Evolutionary conservation across 176 grass and related monocot genomes (phyloP).

Genomic region (Rhynchospora breviuscula): DNA sequence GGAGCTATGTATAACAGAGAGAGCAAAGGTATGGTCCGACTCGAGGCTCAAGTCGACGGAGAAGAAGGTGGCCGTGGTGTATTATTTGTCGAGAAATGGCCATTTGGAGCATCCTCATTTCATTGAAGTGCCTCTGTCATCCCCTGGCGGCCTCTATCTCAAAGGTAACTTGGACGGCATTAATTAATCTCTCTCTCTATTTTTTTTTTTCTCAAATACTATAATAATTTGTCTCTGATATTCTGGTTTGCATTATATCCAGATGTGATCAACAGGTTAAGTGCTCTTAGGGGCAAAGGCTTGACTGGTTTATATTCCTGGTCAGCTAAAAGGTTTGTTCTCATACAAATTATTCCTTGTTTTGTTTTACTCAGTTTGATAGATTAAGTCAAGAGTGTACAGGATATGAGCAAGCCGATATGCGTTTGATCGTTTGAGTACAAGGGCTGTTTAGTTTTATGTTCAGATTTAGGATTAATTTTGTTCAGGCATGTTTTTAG

Average conservation of each 20-base stretch:
- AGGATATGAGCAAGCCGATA: not conserved
- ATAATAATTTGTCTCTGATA: not conserved
- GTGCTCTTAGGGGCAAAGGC: constrained; percentile 65
- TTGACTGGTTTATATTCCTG: constrained; percentile 75
- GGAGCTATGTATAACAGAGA: constrained; percentile 40
- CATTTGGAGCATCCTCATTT: constrained; percentile 93
- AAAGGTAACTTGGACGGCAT: constrained; percentile 33
- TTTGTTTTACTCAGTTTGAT: not conserved
- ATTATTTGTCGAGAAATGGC: constrained; percentile 74
- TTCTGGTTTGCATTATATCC: not conserved
- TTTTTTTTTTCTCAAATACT: no score
- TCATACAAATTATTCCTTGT: not conserved
- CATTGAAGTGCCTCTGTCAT: constrained; percentile 63
- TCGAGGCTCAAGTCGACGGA: not conserved
- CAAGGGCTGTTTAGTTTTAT: not conserved
- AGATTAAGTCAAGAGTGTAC: not conserved
- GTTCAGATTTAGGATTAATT: not conserved
- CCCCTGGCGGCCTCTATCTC: constrained; percentile 65
- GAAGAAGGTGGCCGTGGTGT: constrained; percentile 63
- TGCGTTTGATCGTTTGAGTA: not conserved
- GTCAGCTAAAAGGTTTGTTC: constrained; percentile 74
- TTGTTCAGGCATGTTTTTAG: not conserved
- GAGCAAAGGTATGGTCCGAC: constrained; percentile 28
- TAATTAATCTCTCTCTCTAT: not conserved
- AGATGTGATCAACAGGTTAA: constrained; percentile 79